Percentiles rank a stretch among this genome's conserved stretches.
phyloP scores from a whole-genome alignment of 2,329 filamentous ascomycete species.

The Stachybotrys chartarum region DNA sequence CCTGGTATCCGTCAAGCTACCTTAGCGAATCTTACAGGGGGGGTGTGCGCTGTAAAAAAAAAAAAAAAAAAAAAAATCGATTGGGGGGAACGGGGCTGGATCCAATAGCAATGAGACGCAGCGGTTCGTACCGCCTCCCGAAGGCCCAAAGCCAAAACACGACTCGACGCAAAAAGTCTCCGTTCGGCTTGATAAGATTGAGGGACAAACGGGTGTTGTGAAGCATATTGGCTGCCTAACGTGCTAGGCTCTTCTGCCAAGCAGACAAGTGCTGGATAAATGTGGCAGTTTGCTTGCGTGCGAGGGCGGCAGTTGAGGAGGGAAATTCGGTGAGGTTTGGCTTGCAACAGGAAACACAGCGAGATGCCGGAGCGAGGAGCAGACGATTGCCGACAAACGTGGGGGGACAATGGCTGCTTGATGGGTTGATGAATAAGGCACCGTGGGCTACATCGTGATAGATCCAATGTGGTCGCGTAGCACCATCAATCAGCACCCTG shows the following conservation, averaged over 20 bases:
- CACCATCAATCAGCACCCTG: too few species aligned
- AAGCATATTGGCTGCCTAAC: background rate
- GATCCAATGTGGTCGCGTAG: too few species aligned
- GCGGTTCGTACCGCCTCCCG: background rate
- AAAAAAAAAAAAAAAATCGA: background rate
- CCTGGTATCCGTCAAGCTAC: too few species aligned
- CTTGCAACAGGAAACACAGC: background rate
- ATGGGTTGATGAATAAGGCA: background rate
- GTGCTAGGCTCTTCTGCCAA: background rate
- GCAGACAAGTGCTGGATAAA: background rate
- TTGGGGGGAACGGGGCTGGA: background rate
- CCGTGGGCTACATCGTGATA: background rate
- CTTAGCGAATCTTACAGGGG: background rate
- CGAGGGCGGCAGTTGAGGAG: background rate
- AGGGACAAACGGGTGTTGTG: background rate
- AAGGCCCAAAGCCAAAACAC: background rate
- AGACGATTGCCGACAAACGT: background rate
- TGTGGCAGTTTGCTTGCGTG: background rate
- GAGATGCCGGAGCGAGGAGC: background rate
- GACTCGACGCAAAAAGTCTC: background rate
- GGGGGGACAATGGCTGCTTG: too few species aligned
- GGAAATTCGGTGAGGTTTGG: background rate
- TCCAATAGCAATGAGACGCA: background rate
- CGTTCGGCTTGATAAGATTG: background rate
- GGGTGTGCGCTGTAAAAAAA: background rate